Conservation (phyloP, 768 basidiomycete genomes). For the Mycena floridula region DNA sequence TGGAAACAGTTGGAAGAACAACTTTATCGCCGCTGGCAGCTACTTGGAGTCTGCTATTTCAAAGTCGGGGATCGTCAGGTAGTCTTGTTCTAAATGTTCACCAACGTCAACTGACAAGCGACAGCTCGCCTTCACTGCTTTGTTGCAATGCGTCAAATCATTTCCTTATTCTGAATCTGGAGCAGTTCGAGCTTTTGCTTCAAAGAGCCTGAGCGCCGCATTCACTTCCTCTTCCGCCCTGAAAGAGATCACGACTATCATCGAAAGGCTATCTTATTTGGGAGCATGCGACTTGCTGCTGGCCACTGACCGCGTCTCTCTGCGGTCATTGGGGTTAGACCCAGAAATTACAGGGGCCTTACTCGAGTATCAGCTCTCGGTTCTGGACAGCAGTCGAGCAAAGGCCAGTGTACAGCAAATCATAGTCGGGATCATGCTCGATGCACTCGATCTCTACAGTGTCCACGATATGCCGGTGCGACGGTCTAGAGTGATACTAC, state of each 20-base stretch:
- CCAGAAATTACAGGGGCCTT: slow-evolving; percentile 42
- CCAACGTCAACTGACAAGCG: not conserved
- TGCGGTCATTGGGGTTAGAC: slow-evolving; percentile 23
- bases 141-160: slow-evolving; percentile 40
- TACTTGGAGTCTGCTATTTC: slow-evolving; percentile 71
- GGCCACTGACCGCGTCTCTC: slow-evolving; percentile 40
- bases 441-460: slow-evolving; percentile 46
- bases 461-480: slow-evolving; percentile 45
- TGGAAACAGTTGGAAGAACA: slow-evolving; percentile 63
- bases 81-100: slow-evolving; percentile 11
- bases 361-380: slow-evolving; percentile 54
- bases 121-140: slow-evolving; percentile 58
- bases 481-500: slow-evolving; percentile 49
- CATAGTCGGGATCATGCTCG: slow-evolving; percentile 36
- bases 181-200: slow-evolving; percentile 29
- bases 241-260: slow-evolving; percentile 51
- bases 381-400: slow-evolving; percentile 47
- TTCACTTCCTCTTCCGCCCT: slow-evolving; percentile 37
- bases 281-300: slow-evolving; percentile 64
- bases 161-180: slow-evolving; percentile 46
- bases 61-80: slow-evolving; percentile 79
- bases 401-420: slow-evolving; percentile 48
- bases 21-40: slow-evolving; percentile 70
- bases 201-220: slow-evolving; percentile 19
- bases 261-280: slow-evolving; percentile 64